Conservation (phyloP, 768 basidiomycete species). For the Mycena pura region DNA sequence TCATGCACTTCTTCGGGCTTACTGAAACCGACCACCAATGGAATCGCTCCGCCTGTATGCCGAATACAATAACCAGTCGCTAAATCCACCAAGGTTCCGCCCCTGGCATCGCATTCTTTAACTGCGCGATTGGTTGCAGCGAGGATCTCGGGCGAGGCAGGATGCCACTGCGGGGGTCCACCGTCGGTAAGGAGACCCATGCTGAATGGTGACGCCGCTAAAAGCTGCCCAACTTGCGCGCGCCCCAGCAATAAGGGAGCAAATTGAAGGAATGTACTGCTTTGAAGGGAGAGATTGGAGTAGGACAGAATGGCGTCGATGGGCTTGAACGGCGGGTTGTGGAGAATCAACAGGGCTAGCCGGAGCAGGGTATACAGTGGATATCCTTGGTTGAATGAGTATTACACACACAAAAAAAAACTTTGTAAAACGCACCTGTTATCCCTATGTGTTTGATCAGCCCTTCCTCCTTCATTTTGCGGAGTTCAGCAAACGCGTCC, state of each 20-base stretch:
- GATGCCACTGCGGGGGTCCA: slow-evolving; percentile 74
- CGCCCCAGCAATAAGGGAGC: slow-evolving; percentile 62
- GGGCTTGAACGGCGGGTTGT: slow-evolving; percentile 70
- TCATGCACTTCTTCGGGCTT: slow-evolving; percentile 77
- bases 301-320: slow-evolving; percentile 84
- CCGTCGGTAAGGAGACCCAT: slow-evolving; percentile 77
- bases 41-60: slow-evolving; percentile 52
- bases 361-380: slow-evolving; percentile 86
- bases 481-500: slow-evolving; percentile 69
- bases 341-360: slow-evolving; percentile 74
- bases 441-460: slow-evolving; percentile 79
- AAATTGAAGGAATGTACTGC: slow-evolving; percentile 63
- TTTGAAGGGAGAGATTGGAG: slow-evolving; percentile 81
- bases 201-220: slow-evolving; percentile 83
- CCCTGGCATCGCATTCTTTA: slow-evolving; percentile 42
- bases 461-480: slow-evolving; percentile 74
- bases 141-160: slow-evolving; percentile 62
- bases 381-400: slow-evolving; percentile 57
- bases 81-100: slow-evolving; percentile 61
- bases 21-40: slow-evolving; percentile 78
- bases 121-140: slow-evolving; percentile 49
- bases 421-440: slow-evolving; percentile 58
- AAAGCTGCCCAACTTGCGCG: slow-evolving; percentile 69
- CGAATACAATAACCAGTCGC: slow-evolving; percentile 78
- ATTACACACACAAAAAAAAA: background rate